phyloP scores from a whole-genome alignment of 208 protist genomes.

The Porcisia hertigi region DNA sequence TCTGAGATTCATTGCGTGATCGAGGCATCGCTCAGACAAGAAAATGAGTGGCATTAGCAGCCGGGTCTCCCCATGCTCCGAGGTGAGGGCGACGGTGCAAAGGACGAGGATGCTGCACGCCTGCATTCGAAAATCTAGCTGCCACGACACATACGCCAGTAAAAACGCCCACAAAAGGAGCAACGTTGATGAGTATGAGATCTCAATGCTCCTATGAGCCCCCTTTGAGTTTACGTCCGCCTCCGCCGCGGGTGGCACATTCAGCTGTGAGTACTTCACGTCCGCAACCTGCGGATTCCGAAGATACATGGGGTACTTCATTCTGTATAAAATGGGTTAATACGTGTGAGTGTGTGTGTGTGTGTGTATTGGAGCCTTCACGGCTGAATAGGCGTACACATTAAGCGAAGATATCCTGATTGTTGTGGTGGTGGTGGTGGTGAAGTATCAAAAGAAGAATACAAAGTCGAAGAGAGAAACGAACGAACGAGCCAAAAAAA shows the following conservation, averaged over 20 bases:
- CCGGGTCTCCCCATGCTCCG: slow-evolving; percentile 74
- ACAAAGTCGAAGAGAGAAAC: background rate
- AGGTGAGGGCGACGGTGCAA: slow-evolving; percentile 51
- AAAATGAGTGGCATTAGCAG: slow-evolving; percentile 83
- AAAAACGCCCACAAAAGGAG: slow-evolving; percentile 65
- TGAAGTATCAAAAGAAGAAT: background rate
- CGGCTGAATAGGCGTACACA: background rate
- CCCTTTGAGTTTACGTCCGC: background rate
- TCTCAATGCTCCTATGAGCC: slow-evolving; percentile 36
- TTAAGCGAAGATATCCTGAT: background rate
- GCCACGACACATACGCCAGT: slow-evolving; percentile 59
- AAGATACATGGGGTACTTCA: slow-evolving; percentile 23
- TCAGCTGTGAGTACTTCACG: background rate
- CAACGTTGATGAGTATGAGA: slow-evolving; percentile 85
- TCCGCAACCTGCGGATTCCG: background rate
- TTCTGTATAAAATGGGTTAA: background rate
- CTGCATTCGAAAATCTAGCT: slow-evolving; percentile 39
- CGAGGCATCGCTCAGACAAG: slow-evolving; percentile 67
- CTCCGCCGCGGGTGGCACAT: background rate
- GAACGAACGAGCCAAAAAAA: background rate
- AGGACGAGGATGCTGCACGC: slow-evolving; percentile 56
- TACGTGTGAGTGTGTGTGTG: background rate
- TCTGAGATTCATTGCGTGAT: slow-evolving; percentile 42
- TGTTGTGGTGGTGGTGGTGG: background rate
- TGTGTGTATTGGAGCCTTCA: background rate